phyloP scores from a whole-genome alignment of 306 rosid genomes.

The Chamaecrista fasciculata region DNA sequence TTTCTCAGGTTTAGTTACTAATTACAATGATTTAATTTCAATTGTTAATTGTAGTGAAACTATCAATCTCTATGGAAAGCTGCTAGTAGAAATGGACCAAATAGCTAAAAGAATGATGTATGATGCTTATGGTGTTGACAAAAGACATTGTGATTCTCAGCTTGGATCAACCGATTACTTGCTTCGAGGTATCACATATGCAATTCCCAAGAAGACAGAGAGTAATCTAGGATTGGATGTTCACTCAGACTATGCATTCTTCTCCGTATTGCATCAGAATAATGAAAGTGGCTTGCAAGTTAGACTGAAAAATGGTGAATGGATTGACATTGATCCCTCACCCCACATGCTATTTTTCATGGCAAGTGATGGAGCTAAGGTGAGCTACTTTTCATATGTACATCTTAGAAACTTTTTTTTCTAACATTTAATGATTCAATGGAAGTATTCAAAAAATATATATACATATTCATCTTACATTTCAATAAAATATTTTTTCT shows the following conservation, averaged over 20 bases:
- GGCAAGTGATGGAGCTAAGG: slow-evolving; percentile 36
- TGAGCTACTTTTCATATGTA: not conserved
- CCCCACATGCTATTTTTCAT: slow-evolving; percentile 32
- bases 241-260: slow-evolving; percentile 30
- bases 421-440: not conserved
- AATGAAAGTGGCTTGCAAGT: slow-evolving; percentile 29
- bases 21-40: too few relatives aligned
- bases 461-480: too few relatives aligned
- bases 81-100: slow-evolving; percentile 33
- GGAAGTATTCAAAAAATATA: too few relatives aligned
- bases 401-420: not conserved
- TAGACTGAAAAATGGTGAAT: slow-evolving; percentile 34
- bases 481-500: too few relatives aligned
- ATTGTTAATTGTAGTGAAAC: slow-evolving; percentile 33
- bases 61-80: slow-evolving; percentile 26
- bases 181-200: slow-evolving; percentile 34
- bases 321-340: slow-evolving; percentile 30
- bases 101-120: slow-evolving; percentile 28
- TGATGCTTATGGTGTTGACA: slow-evolving; percentile 32
- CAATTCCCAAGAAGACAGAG: slow-evolving; percentile 1
- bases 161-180: slow-evolving; percentile 26
- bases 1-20: too few relatives aligned
- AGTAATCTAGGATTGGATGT: slow-evolving; percentile 24
- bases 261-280: slow-evolving; percentile 37
- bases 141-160: slow-evolving; percentile 30